phyloP scores from a whole-genome alignment of 83 land plant genomes.

The Thuja plicata region DNA sequence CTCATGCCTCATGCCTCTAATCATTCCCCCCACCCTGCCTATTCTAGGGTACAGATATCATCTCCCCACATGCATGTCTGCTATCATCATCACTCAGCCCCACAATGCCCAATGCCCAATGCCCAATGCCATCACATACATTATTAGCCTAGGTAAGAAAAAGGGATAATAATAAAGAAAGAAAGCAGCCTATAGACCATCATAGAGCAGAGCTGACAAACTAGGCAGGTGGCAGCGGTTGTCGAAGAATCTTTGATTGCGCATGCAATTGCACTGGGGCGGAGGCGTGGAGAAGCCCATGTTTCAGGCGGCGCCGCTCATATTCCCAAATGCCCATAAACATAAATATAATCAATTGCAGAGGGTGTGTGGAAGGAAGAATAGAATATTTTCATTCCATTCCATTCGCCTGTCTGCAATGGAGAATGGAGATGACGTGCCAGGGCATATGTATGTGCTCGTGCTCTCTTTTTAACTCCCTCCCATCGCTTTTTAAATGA shows the following conservation, averaged over 20 bases:
- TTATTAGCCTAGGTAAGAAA: not conserved
- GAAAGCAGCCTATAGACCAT: too few relatives aligned
- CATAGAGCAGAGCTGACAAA: not conserved
- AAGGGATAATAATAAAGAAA: too few relatives aligned
- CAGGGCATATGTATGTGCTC: not conserved
- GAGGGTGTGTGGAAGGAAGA: not conserved
- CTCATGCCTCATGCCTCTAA: not conserved
- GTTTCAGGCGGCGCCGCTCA: not conserved
- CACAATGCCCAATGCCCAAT: too few relatives aligned
- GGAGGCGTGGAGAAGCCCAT: not conserved
- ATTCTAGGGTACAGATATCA: not conserved
- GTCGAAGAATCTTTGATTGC: conserved; percentile 8
- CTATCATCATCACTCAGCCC: not conserved
- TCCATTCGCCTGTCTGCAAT: not conserved
- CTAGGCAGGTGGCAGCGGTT: not conserved
- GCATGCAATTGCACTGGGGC: not conserved
- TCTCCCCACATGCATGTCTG: not conserved
- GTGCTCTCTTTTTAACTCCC: not conserved
- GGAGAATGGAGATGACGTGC: not conserved
- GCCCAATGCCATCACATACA: not conserved
- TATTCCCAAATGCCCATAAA: not conserved
- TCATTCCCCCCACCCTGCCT: not conserved
- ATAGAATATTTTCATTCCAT: not conserved
- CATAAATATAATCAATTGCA: not conserved
- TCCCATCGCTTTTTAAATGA: not conserved